Evolutionary conservation across 805 yeast genomes (phyloP).

Genomic region (Sungouiella thailandica): DNA sequence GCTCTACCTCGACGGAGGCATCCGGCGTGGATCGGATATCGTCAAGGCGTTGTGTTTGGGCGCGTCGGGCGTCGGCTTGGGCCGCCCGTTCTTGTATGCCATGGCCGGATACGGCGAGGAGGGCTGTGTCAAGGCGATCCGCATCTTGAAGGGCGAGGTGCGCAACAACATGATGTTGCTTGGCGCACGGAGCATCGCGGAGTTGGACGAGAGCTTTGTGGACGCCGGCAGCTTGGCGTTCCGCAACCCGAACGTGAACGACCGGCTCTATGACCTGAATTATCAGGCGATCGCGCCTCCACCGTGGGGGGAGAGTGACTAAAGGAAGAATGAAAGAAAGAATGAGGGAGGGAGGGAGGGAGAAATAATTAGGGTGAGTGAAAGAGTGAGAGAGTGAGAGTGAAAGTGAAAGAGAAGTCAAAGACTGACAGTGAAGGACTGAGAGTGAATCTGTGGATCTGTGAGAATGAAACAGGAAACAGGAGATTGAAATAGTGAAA

Average conservation of each 20-base stretch:
- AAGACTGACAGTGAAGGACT: too few species aligned
- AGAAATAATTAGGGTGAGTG: too few species aligned
- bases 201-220: slow-evolving; percentile 3
- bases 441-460: too few species aligned
- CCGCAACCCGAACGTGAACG: slow-evolving; percentile 2
- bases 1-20: slow-evolving; percentile 6
- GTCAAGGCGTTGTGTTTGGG: slow-evolving; percentile 5
- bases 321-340: too few species aligned
- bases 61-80: slow-evolving; percentile 5
- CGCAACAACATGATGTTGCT: slow-evolving; percentile 5
- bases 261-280: slow-evolving; percentile 2
- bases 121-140: slow-evolving; percentile 2
- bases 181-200: slow-evolving; percentile 2
- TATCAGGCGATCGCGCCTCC: slow-evolving; percentile 1
- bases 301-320: slow-evolving; percentile 4
- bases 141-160: slow-evolving; percentile 3
- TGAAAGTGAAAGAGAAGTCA: too few species aligned
- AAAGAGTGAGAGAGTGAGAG: too few species aligned
- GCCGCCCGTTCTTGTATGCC: slow-evolving; percentile 5
- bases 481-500: too few species aligned
- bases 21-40: slow-evolving; percentile 6
- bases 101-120: slow-evolving; percentile 5
- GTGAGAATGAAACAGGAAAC: too few species aligned
- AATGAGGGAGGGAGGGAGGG: too few species aligned
- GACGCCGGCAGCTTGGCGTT: slow-evolving; percentile 2